Evolutionary conservation across 2,329 filamentous ascomycete species (phyloP), one percentile per base, ranked within the genome.

Genomic region (Aspergillus novofumigatus): DNA sequence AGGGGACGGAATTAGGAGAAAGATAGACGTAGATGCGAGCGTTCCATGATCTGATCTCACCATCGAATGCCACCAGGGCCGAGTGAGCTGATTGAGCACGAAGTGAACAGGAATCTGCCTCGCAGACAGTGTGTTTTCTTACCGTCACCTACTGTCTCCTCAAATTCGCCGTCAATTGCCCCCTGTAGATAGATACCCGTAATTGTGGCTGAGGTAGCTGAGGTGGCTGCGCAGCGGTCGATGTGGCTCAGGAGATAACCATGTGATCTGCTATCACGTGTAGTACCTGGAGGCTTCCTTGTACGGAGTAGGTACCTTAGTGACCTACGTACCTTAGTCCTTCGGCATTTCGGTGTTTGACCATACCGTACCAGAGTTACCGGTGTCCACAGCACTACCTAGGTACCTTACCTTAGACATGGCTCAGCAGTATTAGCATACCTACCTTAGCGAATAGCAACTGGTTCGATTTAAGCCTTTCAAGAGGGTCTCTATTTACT

Each of bases 31-130:
- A 53, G 54, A 55, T 53, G 49, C 58, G 44, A 57, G 49, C 25
- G 52, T 57, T 57, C 61, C 59, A 65, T 65, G 53, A 55, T 63
- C 45, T 61, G 51, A 53, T 53, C 58, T 59, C 60, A 65, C 62
- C 62, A 62, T 60, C 23, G 55, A 58, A 47, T 32, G 42, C 44
- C 48, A 60, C 54, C 52, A 26, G 51, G 54, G 56, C 54, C 42
- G 51, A 51, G 52, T 59, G 53, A 57, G 53, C 29, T 58, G 53
- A 52, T 32, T 38, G 49, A 41, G 21, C 23, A 21, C 35, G 32
- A n/a, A 29, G 17, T 21, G 26, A n/a, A 11, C 9, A 47, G 11
- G 23, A 23, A 23, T 2, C 4, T 45, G 42, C 21, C 42, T 45
- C 42, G 21, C 8, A 23, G 21, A 21, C 20, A 23, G 21, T 8